Percentiles rank a stretch among this genome's conserved stretches.
phyloP scores from a whole-genome alignment of 2,329 filamentous ascomycete species.

The Monosporascus sp. region DNA sequence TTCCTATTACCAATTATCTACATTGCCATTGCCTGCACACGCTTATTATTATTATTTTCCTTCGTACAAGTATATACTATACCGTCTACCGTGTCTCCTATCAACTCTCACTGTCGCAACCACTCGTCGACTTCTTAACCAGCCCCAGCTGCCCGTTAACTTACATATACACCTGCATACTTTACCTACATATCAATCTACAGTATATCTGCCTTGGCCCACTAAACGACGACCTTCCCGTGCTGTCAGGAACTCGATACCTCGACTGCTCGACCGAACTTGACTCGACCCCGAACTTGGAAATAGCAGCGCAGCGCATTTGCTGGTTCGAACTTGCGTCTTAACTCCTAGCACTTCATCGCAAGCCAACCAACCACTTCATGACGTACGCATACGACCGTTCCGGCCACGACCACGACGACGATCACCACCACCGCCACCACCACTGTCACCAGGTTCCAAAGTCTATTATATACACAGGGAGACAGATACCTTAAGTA shows the following conservation, averaged over 20 bases:
- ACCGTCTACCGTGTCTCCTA: too few species aligned
- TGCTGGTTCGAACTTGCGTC: neutral
- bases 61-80: too few species aligned
- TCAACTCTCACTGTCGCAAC: too few species aligned
- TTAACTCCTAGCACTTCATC: neutral
- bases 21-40: too few species aligned
- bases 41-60: too few species aligned
- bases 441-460: too few species aligned
- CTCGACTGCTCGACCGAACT: neutral
- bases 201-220: constrained; percentile 1
- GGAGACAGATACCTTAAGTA: too few species aligned
- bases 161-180: neutral
- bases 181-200: neutral
- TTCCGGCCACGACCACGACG: neutral
- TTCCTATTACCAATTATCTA: too few species aligned
- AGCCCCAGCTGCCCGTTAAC: too few species aligned
- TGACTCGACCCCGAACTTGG: neutral
- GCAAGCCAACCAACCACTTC: neutral
- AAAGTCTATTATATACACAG: too few species aligned
- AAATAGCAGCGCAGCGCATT: neutral
- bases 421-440: too few species aligned
- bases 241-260: constrained; percentile 7
- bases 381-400: neutral
- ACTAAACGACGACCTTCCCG: constrained; percentile 3
- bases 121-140: too few species aligned